Evolutionary conservation across 192 early-diverging fungal species (phyloP), one percentile per base, ranked within the genome.

Genomic region (Podila epigama): DNA sequence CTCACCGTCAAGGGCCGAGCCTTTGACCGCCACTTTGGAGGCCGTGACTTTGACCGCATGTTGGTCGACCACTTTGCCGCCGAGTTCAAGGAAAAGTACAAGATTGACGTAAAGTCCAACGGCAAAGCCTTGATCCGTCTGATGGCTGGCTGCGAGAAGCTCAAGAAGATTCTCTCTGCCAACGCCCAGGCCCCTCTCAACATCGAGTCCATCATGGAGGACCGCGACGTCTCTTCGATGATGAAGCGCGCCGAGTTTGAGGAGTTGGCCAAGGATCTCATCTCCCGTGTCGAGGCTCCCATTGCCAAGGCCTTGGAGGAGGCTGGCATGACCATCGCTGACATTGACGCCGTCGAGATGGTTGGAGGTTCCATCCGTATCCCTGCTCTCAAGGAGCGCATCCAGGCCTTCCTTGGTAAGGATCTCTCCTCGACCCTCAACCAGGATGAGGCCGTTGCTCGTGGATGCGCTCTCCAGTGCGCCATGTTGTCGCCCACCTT

Each of bases 201-300:
- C 75, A 92, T 99, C 39, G 97, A 99, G 86, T 96, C 93, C 68
- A 87, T 99, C 68, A 92, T 97, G 93, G 95, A 97, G 77, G 97
- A 99, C 79, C 88, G 92, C 60, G 97, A 99, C 85, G 96, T 97
- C 28, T 88, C 81, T 54, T 87, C 95, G 34, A 86, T 93, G 79
- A 91, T 97, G 79, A 84, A 86, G 70, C 91, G 97, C 72, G 70
- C 85, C 44, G 94, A 98, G 44, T 97, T 96, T 79, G 92, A 94
- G 70, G 92, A 93, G 80, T 88, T 93, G 80, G 86, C 91, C 36
- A 73, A 86, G 50, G 88, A 94, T 11, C 82, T 96, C 36, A 72
- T 95, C 66, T 84, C 86, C 55, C 88, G 90, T 22, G 84, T 96
- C n/a, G 84, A 89, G 63, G 75, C 58, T 42, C 95, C 94, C 32